phyloP scores from a whole-genome alignment of 192 early-diverging fungal genomes.

The Umbelopsis ramanniana region DNA sequence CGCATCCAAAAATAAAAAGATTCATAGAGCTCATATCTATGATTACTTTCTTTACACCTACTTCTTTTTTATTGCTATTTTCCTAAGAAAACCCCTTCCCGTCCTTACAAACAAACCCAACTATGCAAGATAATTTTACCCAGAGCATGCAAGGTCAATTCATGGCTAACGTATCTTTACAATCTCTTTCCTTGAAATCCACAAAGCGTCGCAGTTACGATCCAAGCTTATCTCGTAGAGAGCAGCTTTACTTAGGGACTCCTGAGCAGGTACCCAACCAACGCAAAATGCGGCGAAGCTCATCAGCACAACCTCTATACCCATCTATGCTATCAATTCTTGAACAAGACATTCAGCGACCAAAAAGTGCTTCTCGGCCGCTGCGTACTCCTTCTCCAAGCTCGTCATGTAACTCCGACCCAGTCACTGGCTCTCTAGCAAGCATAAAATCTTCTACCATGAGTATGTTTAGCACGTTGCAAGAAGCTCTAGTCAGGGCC shows the following conservation, averaged over 20 bases:
- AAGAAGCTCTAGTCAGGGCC: conserved; percentile 6
- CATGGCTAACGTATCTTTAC: neutral
- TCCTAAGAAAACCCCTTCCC: neutral
- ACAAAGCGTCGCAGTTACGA: neutral
- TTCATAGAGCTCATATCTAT: neutral
- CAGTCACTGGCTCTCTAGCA: neutral
- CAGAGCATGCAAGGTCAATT: neutral
- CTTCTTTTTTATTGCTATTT: neutral
- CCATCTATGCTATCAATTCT: conserved; percentile 4
- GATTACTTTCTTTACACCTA: neutral
- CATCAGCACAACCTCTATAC: neutral
- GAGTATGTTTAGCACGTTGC: neutral
- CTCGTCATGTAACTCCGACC: neutral
- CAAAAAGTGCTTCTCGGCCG: neutral
- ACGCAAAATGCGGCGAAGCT: neutral
- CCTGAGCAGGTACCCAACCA: neutral
- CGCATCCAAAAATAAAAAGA: neutral
- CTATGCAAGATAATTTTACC: neutral
- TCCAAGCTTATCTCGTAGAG: neutral
- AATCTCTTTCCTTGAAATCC: neutral
- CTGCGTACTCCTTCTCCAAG: neutral
- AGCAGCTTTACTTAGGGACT: neutral
- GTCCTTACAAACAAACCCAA: neutral
- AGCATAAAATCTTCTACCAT: neutral
- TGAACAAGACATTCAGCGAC: neutral